phyloP scores from a whole-genome alignment of 441 rosid species.

The Adansonia grandidieri region DNA sequence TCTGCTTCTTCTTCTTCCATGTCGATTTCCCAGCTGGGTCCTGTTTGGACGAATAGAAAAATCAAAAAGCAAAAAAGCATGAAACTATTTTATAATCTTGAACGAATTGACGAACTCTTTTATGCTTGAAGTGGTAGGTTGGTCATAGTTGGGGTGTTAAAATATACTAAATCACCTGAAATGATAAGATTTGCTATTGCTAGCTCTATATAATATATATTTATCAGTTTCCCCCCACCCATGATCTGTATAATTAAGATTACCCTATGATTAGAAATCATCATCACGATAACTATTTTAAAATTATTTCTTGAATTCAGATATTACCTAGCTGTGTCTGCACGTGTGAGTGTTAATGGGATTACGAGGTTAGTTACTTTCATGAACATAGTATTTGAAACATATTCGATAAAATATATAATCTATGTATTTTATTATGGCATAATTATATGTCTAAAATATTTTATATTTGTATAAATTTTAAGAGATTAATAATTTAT shows the following conservation, averaged over 20 bases:
- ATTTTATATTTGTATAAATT: too few species aligned
- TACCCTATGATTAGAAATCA: neutral
- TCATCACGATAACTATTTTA: neutral
- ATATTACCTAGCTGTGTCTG: neutral
- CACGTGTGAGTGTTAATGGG: neutral
- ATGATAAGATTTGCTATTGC: constrained; percentile 31
- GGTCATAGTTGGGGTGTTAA: constrained; percentile 19
- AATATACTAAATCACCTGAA: constrained; percentile 36
- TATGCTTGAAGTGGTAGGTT: constrained; percentile 32
- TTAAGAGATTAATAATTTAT: too few species aligned
- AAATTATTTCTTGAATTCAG: neutral
- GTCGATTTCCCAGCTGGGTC: neutral
- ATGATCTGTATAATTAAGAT: constrained; percentile 12
- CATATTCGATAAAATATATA: too few species aligned
- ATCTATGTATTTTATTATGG: too few species aligned
- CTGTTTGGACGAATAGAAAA: constrained; percentile 16
- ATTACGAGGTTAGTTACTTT: constrained; percentile 13
- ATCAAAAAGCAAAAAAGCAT: neutral
- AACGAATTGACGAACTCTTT: too few species aligned
- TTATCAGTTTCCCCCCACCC: neutral
- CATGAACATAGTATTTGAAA: constrained; percentile 9
- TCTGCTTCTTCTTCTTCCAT: constrained; percentile 1
- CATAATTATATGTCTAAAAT: too few species aligned
- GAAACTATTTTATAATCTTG: neutral
- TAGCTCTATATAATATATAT: neutral